Base-by-base conservation (phyloP, 2,329 filamentous ascomycete species). In the Trichoderma endophyticum region DNA sequence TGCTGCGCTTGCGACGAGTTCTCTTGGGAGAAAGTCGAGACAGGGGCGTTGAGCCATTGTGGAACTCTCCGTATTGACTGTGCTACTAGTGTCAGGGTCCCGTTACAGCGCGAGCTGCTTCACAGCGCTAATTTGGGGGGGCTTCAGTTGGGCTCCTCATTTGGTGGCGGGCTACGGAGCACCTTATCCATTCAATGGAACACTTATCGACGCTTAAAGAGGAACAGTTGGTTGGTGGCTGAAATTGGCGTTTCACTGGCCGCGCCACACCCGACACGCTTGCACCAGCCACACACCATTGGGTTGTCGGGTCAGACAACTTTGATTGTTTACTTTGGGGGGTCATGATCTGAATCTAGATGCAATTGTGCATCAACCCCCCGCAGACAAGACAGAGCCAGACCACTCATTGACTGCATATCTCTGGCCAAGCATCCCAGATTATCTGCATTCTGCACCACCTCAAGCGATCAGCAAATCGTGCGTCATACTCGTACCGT, bases 271-370 rank as follows among this genome's bases (percentile, higher is more conserved):
- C 21, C 70, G 54, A 36, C 24, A 30, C 14, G 54, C 26, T 26
- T 14, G 12, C 59, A 36, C 59, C 59, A 62, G 34, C 32, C 59
- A 62, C 54, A 54, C 30, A 60, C 30, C 57, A 34, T 18, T 76
- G 69, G 67, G 78, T 78, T 77, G 78, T 77, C 75, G 69, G 72
- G 75, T 21, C 57, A 60, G 57, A 72, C 64, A 36, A n/a, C 51
- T 43, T 73, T 70, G 70, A 73, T 78, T 77, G 77, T 78, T 78
- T 78, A 78, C 76, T 73, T 75, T 75, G 70, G 66, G 43, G 30
- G 32, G 34, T 3, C 48, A 21, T 51, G 15, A 70, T 51, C 51
- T 32, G 39, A 36, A 32, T 64, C 24, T 24, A 34, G 57, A 72
- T 43, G 57, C 71, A 39, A 34, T 70, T 70, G 30, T 61, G 54